Base-by-base conservation (phyloP, 2,329 filamentous ascomycete species). In the Hirsutella minnesotensis region DNA sequence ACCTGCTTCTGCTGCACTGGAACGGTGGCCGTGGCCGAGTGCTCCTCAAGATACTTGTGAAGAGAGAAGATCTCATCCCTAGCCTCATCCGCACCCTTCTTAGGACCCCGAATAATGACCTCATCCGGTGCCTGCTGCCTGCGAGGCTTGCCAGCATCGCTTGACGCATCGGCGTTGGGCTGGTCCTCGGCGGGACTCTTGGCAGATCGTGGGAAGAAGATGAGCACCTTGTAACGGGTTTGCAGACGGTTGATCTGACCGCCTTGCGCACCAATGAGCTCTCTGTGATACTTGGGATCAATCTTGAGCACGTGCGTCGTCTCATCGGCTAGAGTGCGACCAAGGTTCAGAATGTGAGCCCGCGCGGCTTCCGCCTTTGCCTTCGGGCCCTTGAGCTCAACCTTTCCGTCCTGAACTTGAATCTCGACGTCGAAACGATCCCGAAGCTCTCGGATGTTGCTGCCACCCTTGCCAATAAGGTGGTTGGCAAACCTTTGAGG, bases 401-500 rank as follows among this genome's bases (percentile, higher is more conserved):
- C 87, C 65, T 89, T 89, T 51, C 92, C 92, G 54, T 95, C 86
- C 51, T 94, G 81, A 33, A 96, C 83, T 64, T 95, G 88, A 48
- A 98, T 82, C 45, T 82, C 78, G 5, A 83, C 79, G 46, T 82
- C 77, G 46, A 81, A 82, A 49, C 75, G 75, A 48, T 83, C 79
- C 38, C 77, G 72, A 31, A 83, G 65, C 53, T 82, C 78, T 43
- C 72, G 71, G 53, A 83, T 80, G 56, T 80, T 74, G 62, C 76
- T 79, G 16, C 79, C 79, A 40, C 76, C 73, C 61, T 81, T 82
- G 42, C 79, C 80, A 54, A 82, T 81, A 3, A 83, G 75, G 59
- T 94, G 83, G 62, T 95, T 95, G 49, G 89, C 88, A 57, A 80
- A 94, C 65, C 95, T 94, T 59, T 95, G 86, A 8, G 90, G 90